These are phyloP conservation scores for Leccinum rimulosum DNA, from an alignment of 768 basidiomycete species.

Conservation along the genomic window DNA sequence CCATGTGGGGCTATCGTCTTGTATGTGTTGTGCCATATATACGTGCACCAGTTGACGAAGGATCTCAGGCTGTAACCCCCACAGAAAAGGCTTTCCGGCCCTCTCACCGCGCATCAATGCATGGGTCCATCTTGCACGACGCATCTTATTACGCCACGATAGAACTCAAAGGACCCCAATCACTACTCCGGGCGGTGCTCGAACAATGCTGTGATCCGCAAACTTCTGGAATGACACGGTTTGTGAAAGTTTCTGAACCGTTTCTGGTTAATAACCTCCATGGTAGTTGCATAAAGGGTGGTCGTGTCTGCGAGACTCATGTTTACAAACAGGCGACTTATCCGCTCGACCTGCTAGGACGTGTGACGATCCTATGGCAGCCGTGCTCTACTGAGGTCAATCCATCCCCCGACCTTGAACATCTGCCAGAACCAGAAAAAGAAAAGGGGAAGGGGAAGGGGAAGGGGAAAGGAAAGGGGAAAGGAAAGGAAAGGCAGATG, in stretches of 20 bases:
- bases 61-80: conserved; percentile 67
- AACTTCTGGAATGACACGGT: conserved; percentile 65
- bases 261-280: conserved; percentile 1
- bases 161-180: conserved; percentile 67
- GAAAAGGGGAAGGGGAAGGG: conserved; percentile 2
- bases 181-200: conserved; percentile 49
- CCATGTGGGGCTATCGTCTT: conserved; percentile 88
- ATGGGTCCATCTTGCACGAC: conserved; percentile 86
- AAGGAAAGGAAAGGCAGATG: conserved; percentile 35
- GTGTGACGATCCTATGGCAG: conserved; percentile 73
- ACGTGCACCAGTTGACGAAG: background rate
- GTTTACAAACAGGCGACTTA: conserved; percentile 62
- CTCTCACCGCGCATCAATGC: conserved; percentile 83
- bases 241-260: background rate
- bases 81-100: conserved; percentile 92
- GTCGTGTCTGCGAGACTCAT: conserved; percentile 62
- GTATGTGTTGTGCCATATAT: conserved; percentile 36
- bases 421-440: conserved; percentile 10
- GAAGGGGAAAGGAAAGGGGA: conserved; percentile 17
- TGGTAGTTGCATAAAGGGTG: conserved; percentile 61
- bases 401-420: background rate
- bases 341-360: conserved; percentile 70
- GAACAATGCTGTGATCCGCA: conserved; percentile 64
- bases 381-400: conserved; percentile 28
- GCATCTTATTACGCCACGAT: conserved; percentile 80